phyloP scores from a whole-genome alignment of 1,284 basidiomycete species.

The Psilocybe mexicana region DNA sequence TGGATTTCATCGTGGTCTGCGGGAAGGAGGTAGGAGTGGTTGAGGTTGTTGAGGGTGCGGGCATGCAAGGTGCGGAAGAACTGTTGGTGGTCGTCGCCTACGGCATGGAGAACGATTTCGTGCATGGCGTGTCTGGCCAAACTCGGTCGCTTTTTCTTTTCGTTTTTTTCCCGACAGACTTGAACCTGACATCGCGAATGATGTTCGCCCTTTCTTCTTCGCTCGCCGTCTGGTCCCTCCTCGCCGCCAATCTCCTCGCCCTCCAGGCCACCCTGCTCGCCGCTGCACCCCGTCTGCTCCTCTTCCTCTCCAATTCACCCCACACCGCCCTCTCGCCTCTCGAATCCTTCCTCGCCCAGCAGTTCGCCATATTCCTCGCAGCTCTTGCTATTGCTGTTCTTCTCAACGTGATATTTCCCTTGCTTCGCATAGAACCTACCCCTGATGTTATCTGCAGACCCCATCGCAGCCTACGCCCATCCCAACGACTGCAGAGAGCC shows the following conservation, averaged over 20 bases:
- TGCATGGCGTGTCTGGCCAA: conserved; percentile 24
- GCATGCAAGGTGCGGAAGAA: conserved; percentile 52
- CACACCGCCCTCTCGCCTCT: conserved; percentile 53
- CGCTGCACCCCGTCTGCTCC: conserved; percentile 58
- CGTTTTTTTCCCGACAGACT: background rate
- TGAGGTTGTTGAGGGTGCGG: conserved; percentile 51
- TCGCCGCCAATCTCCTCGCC: conserved; percentile 41
- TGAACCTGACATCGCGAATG: conserved; percentile 22
- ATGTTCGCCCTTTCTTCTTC: conserved; percentile 21
- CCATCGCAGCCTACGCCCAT: conserved; percentile 34
- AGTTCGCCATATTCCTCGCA: conserved; percentile 60
- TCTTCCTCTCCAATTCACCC: conserved; percentile 56
- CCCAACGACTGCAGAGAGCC: conserved; percentile 5
- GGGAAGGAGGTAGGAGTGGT: conserved; percentile 56
- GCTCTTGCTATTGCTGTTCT: conserved; percentile 57
- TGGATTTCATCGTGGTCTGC: conserved; percentile 62
- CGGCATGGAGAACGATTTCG: conserved; percentile 24
- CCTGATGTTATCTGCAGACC: conserved; percentile 8
- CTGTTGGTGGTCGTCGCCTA: conserved; percentile 44
- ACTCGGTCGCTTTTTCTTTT: conserved; percentile 16
- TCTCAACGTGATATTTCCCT: conserved; percentile 47
- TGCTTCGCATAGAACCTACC: background rate
- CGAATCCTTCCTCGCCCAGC: conserved; percentile 63
- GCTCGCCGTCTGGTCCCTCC: conserved; percentile 49
- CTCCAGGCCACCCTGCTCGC: conserved; percentile 46